Conservation (phyloP, 2,329 filamentous ascomycete species). For the Clarireedia monteithiana region DNA sequence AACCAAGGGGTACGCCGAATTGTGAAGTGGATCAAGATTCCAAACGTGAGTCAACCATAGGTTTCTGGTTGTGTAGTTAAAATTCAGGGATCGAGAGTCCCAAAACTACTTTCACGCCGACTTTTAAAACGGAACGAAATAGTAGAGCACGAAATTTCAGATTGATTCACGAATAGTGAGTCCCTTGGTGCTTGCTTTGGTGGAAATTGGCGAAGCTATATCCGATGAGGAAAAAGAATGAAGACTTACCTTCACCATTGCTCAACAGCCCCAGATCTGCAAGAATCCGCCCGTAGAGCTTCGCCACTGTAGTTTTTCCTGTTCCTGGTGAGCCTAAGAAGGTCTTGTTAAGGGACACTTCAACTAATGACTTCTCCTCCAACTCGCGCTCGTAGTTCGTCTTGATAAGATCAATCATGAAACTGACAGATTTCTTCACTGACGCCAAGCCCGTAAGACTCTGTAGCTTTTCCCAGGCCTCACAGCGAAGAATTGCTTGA, state of each 20-base stretch:
- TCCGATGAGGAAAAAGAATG: background rate
- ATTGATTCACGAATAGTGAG: too few species aligned
- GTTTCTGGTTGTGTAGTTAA: too few species aligned
- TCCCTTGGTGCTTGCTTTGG: too few species aligned
- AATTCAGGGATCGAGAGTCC: too few species aligned
- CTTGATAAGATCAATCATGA: slow-evolving; percentile 52
- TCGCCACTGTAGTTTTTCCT: slow-evolving; percentile 69
- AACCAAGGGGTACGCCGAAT: too few species aligned
- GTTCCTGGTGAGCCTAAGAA: slow-evolving; percentile 69
- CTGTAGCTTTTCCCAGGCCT: slow-evolving; percentile 51
- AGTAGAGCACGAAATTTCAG: too few species aligned
- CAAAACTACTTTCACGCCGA: too few species aligned
- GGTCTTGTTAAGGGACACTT: slow-evolving; percentile 58
- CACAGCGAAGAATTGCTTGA: slow-evolving; percentile 40
- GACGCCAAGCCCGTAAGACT: slow-evolving; percentile 48
- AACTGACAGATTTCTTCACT: slow-evolving; percentile 54
- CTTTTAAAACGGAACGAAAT: too few species aligned
- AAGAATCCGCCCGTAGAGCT: slow-evolving; percentile 62
- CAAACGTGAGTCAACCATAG: too few species aligned
- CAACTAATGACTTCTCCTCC: slow-evolving; percentile 47
- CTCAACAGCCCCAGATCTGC: slow-evolving; percentile 59
- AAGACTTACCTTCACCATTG: slow-evolving; percentile 53
- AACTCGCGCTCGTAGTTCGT: slow-evolving; percentile 62
- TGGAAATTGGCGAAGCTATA: too few species aligned
- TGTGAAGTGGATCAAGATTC: too few species aligned